Evolutionary conservation across 108 stramenopile species (phyloP), one percentile per base, ranked within the genome.

Genomic region (Fistulifera pelliculosa): DNA sequence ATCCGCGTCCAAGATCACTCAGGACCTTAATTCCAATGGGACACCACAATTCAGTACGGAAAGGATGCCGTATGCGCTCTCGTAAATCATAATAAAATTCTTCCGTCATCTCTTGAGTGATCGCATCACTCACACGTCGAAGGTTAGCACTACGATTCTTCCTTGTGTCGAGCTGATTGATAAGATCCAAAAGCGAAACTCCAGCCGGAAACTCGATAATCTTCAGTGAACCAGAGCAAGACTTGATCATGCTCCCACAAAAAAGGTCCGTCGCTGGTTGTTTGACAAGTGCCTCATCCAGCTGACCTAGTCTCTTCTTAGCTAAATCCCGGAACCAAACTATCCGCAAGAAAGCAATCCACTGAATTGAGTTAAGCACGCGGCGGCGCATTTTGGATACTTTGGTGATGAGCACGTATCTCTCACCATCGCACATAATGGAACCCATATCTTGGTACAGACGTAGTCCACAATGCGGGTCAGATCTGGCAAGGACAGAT

Each of bases 41-140:
- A 39, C 77, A 78, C 72, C 72, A 78, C 17, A 71, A 18, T 2
- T 54, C 16, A 28, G 57, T 66, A 38, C 63, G 35, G 39, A 73
- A 47, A 11, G 77, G 77, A 27, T 42, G 47, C 7, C 38, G 22
- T 31, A 74, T 31, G 4, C 23, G 24, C 0, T 39, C 23, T 4
- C 27, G 41, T 17, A 71, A 39, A 8, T 26, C 15, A 25, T 64
- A 74, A 41, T 52, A 71, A 40, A 66, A 52, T 24, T 78, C 73
- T 39, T 74, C 72, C 1, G 64, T 52, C 4, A 48, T 27, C 47
- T 78, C 77, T 54, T 38, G n/a, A 22, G 26, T 21, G 17, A 54
- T 19, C 18, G 27, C 31, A 14, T 12, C 23, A 35, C 18, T 54
- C n/a, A 5, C n/a, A 10, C 12, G 2, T 2, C 6, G 18, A 14